Percentiles rank a stretch among this genome's conserved stretches.
Conservation (phyloP, 129 eudicot genomes). For the Deinandra increscens region DNA sequence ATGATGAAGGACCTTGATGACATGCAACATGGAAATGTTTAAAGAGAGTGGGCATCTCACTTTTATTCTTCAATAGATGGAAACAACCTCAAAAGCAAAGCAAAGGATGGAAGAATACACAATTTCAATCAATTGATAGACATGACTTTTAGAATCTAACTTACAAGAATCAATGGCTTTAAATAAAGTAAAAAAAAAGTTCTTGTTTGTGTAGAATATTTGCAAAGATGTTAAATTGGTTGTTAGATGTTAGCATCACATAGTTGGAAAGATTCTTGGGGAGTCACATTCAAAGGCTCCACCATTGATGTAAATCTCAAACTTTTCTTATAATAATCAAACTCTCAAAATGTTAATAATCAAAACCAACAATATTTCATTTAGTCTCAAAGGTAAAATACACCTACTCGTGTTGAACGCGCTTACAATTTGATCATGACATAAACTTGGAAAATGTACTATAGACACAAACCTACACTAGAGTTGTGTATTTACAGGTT, state of each 20-base stretch:
- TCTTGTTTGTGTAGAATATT: conserved; percentile 25
- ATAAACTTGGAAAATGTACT: neutral
- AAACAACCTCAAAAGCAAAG: conserved; percentile 35
- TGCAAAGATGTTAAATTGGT: conserved; percentile 34
- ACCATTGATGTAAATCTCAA: conserved; percentile 23
- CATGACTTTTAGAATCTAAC: conserved; percentile 13
- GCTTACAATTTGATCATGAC: neutral
- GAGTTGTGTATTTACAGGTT: neutral
- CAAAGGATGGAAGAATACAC: conserved; percentile 30
- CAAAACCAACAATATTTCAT: neutral
- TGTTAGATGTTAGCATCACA: conserved; percentile 44
- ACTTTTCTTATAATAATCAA: conserved; percentile 17
- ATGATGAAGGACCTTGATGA: conserved; percentile 27
- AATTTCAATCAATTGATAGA: conserved; percentile 8
- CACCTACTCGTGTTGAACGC: neutral
- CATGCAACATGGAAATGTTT: conserved; percentile 1
- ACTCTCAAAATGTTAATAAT: conserved; percentile 9
- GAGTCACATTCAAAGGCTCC: conserved; percentile 42
- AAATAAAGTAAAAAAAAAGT: conserved; percentile 24
- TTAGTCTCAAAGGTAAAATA: neutral
- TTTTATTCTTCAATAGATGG: conserved; percentile 35
- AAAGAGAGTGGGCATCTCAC: conserved; percentile 38
- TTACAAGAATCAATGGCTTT: conserved; percentile 31
- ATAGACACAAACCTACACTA: no score
- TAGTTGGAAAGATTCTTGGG: conserved; percentile 30